Percentiles rank a stretch among this genome's conserved stretches.
These are phyloP conservation scores for Taphrina flavorubra DNA, from an alignment of 1,139 yeast species.

Conservation along the genomic window DNA sequence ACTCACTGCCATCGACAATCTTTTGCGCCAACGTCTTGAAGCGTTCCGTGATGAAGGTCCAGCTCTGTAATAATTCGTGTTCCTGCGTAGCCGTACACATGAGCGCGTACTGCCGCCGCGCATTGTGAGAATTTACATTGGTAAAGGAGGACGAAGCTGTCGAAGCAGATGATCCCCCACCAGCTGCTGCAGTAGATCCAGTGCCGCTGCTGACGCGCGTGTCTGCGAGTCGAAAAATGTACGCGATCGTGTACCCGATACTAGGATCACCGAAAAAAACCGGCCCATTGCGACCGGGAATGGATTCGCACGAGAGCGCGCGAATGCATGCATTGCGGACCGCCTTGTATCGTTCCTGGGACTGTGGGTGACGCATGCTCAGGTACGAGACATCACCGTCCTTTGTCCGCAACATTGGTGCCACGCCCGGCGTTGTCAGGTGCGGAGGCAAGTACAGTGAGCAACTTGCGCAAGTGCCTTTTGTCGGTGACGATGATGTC, in stretches of 20 bases:
- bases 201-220: slow-evolving; percentile 55
- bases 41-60: slow-evolving; percentile 39
- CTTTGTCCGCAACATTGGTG: slow-evolving; percentile 47
- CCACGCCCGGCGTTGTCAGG: slow-evolving; percentile 48
- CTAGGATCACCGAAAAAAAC: slow-evolving; percentile 71
- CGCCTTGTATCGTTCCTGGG: slow-evolving; percentile 60
- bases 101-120: slow-evolving; percentile 27
- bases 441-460: slow-evolving; percentile 47
- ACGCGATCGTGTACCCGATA: slow-evolving; percentile 70
- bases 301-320: slow-evolving; percentile 69
- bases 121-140: slow-evolving; percentile 6
- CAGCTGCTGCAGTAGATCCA: too few species aligned
- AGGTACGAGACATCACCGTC: slow-evolving; percentile 22
- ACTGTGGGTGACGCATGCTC: slow-evolving; percentile 63
- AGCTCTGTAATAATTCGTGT: slow-evolving; percentile 29
- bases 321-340: slow-evolving; percentile 57
- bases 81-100: slow-evolving; percentile 48
- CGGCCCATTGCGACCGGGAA: slow-evolving; percentile 65
- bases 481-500: slow-evolving; percentile 44
- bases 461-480: slow-evolving; percentile 48
- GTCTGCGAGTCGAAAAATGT: slow-evolving; percentile 72
- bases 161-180: slow-evolving; percentile 57
- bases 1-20: slow-evolving; percentile 19
- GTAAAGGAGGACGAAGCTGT: too few species aligned
- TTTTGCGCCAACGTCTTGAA: slow-evolving; percentile 32